phyloP scores from a whole-genome alignment of 208 protist species.

The Acanthamoeba lenticulata region DNA sequence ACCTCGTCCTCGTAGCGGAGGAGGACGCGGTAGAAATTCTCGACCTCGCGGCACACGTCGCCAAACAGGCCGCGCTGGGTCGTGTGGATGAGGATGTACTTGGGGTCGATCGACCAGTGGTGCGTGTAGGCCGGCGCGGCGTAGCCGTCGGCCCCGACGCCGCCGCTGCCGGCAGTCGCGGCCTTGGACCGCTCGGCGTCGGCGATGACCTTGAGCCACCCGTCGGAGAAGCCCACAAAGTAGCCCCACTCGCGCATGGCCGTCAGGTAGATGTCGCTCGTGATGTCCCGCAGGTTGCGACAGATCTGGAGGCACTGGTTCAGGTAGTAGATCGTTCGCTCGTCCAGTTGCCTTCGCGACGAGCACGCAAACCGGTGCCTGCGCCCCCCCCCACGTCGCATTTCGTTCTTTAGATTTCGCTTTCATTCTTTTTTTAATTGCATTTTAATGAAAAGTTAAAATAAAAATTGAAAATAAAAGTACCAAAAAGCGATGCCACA shows the following conservation, averaged over 20 bases:
- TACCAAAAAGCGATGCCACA: conserved; percentile 18
- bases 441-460: background rate
- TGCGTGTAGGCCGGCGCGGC: background rate
- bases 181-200: background rate
- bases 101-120: background rate
- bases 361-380: conserved; percentile 38
- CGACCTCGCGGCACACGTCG: background rate
- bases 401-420: too few species aligned
- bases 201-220: conserved; percentile 26
- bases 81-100: conserved; percentile 36
- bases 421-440: too few species aligned
- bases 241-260: conserved; percentile 37
- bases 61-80: background rate
- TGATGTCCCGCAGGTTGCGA: conserved; percentile 6
- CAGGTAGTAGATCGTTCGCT: conserved; percentile 43
- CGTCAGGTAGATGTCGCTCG: conserved; percentile 20
- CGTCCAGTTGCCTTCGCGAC: background rate
- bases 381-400: background rate
- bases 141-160: background rate
- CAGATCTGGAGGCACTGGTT: conserved; percentile 28
- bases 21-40: background rate
- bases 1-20: background rate
- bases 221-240: background rate
- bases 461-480: background rate
- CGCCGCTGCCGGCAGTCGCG: too few species aligned